Conservation (phyloP, 352 stramenopile genomes). For the Pilasporangium apinafurcum region DNA sequence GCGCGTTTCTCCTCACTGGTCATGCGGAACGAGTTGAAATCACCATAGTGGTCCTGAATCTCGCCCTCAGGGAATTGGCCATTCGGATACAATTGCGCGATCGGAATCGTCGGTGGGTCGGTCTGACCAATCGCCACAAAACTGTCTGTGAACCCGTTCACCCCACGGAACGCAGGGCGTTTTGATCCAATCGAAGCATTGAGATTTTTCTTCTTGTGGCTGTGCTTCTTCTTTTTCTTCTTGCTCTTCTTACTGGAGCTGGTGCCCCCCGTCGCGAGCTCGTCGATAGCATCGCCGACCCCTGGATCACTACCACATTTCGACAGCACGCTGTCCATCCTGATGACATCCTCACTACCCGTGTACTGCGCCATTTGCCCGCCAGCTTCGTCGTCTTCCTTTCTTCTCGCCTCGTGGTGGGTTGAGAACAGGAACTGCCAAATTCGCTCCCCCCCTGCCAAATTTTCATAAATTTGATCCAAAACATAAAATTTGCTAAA, state of each 20-base stretch:
- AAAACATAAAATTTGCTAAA: too few species aligned
- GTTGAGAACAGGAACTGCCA: too few species aligned
- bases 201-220: conserved; percentile 38
- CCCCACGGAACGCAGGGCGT: conserved; percentile 29
- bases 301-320: neutral
- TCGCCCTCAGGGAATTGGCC: conserved; percentile 82
- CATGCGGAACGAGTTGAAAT: conserved; percentile 83
- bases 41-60: conserved; percentile 85
- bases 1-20: conserved; percentile 66
- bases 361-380: too few species aligned
- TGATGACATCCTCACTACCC: too few species aligned
- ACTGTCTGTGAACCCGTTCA: conserved; percentile 85
- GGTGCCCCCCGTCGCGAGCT: neutral
- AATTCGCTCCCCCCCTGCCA: too few species aligned
- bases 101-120: conserved; percentile 87
- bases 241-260: conserved; percentile 7
- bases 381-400: too few species aligned
- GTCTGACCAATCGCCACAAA: conserved; percentile 91
- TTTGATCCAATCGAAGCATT: conserved; percentile 15
- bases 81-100: conserved; percentile 28
- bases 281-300: conserved; percentile 7
- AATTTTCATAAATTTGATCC: too few species aligned
- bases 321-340: too few species aligned
- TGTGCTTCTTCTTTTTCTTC: conserved; percentile 62
- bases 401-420: too few species aligned